Conservation (phyloP, 2,329 filamentous ascomycete species). For the Didymella pomorum region DNA sequence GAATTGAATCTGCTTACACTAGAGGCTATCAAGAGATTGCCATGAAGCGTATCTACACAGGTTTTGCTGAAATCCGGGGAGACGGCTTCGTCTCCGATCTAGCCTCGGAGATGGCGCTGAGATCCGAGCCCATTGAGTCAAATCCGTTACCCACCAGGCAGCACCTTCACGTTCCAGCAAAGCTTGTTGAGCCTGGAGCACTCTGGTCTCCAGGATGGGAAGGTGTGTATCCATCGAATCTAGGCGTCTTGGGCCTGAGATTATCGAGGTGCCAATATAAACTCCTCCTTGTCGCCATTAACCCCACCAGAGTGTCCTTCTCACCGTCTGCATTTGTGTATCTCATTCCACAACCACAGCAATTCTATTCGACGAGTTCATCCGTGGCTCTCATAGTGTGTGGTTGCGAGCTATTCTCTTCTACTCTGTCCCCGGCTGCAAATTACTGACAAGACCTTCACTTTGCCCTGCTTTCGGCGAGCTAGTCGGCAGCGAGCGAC, state of each 20-base stretch:
- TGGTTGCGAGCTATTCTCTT: neutral
- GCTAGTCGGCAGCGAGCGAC: neutral
- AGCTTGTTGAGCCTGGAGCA: too few species aligned
- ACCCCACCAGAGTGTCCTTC: neutral
- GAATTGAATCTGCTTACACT: too few species aligned
- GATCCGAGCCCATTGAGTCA: neutral
- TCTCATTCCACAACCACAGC: neutral
- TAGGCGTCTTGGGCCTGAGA: neutral
- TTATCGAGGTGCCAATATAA: neutral
- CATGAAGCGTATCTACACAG: neutral
- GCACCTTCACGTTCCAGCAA: neutral
- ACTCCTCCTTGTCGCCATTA: neutral
- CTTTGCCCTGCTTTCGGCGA: neutral
- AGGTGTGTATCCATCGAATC: neutral
- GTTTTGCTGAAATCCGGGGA: conserved; percentile 3
- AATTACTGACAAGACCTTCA: neutral
- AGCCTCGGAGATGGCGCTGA: neutral
- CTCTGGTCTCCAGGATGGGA: neutral
- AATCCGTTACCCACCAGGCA: conserved; percentile 3
- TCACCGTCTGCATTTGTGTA: neutral
- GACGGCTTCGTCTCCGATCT: conserved; percentile 1
- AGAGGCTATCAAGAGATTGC: too few species aligned
- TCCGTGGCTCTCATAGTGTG: neutral
- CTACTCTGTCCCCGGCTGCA: neutral
- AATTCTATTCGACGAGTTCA: neutral